Evolutionary conservation across 2,329 filamentous ascomycete species (phyloP).

Genomic region (Monilinia polystroma): DNA sequence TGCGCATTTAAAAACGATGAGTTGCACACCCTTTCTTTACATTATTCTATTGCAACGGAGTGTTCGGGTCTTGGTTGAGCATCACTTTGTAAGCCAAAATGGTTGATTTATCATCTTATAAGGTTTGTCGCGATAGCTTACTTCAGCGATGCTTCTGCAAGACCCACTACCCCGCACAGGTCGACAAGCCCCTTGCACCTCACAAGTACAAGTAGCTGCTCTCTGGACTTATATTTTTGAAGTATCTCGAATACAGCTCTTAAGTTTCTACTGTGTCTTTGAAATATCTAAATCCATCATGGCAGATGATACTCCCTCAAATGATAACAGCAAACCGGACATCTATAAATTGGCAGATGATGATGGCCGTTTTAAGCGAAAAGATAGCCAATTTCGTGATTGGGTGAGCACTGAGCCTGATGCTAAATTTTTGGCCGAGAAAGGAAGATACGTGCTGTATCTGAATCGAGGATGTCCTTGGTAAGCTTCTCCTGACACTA

Average conservation of each 20-base stretch:
- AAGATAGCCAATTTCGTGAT: neutral
- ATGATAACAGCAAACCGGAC: neutral
- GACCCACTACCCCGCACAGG: no score
- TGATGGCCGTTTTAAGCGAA: neutral
- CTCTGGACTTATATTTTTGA: neutral
- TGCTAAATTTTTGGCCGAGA: neutral
- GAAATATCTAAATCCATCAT: neutral
- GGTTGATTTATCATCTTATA: neutral
- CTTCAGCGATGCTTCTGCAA: neutral
- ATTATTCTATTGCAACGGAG: neutral
- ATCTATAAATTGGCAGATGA: neutral
- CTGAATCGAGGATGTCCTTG: constrained; percentile 19
- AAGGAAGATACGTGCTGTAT: constrained; percentile 1
- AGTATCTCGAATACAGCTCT: neutral
- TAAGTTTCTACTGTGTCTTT: neutral
- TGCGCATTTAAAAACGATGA: neutral
- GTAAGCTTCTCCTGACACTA: neutral
- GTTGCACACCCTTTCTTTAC: neutral
- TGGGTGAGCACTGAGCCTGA: neutral
- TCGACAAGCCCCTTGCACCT: neutral
- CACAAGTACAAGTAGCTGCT: neutral
- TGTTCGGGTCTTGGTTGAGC: neutral
- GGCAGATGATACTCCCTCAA: neutral
- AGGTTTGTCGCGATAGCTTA: neutral
- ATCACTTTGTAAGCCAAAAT: neutral